These are phyloP conservation scores for Vitis labrusca DNA, from an alignment of 164 flowering plant genomes.

Conservation along the genomic window DNA sequence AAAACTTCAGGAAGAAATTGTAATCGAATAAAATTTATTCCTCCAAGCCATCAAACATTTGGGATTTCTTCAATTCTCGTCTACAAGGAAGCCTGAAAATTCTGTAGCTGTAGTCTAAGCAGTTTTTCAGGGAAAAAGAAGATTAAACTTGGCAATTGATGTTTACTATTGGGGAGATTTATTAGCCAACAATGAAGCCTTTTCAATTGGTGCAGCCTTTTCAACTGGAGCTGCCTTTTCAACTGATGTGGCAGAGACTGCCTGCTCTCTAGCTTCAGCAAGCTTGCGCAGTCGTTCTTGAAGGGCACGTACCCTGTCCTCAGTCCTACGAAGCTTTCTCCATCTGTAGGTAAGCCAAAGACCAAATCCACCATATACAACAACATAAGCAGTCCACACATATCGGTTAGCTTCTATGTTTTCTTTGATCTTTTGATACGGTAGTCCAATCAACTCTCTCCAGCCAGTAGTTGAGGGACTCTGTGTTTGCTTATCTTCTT, in stretches of 20 bases:
- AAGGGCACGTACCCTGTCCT: constrained; percentile 66
- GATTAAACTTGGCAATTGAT: not conserved
- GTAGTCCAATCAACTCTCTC: constrained; percentile 36
- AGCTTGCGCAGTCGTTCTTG: constrained; percentile 65
- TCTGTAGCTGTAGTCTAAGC: no score
- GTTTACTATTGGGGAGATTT: not conserved
- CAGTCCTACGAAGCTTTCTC: constrained; percentile 82
- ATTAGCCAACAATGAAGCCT: not conserved
- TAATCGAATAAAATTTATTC: no score
- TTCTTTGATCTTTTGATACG: constrained; percentile 51
- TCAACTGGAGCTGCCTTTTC: constrained; percentile 5
- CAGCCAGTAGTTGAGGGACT: constrained; percentile 23
- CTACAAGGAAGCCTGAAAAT: no score
- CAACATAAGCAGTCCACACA: constrained; percentile 86
- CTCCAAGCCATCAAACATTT: no score
- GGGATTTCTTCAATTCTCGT: no score
- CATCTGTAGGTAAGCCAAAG: constrained; percentile 73
- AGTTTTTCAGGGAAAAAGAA: not conserved
- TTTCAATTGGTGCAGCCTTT: no score
- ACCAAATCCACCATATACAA: constrained; percentile 78
- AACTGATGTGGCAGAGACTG: constrained; percentile 22
- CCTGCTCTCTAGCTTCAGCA: constrained; percentile 51
- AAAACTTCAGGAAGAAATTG: no score
- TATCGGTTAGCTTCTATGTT: constrained; percentile 85
- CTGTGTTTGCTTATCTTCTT: constrained; percentile 18